Evolutionary conservation across 2,329 filamentous ascomycete genomes (phyloP).

Genomic region (Aureobasidium sp.): DNA sequence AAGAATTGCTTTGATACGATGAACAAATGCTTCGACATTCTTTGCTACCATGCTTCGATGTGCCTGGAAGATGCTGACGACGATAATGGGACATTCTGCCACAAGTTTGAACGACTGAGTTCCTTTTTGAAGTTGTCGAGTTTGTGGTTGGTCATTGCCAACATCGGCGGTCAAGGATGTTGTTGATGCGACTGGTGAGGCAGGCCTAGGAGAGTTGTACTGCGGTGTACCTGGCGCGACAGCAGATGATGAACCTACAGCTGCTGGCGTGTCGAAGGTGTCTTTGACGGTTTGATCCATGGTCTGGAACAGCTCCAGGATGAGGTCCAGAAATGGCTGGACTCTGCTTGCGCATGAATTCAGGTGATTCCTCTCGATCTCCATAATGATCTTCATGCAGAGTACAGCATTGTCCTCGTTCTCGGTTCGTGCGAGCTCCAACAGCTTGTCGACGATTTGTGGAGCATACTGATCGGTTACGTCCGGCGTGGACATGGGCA

Average conservation of each 20-base stretch:
- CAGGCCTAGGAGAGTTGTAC: slow-evolving; percentile 79
- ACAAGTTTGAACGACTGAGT: slow-evolving; percentile 99
- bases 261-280: slow-evolving; percentile 73
- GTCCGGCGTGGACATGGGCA: slow-evolving; percentile 69
- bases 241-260: slow-evolving; percentile 38
- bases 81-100: slow-evolving; percentile 95
- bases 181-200: slow-evolving; percentile 77
- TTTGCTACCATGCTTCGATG: slow-evolving; percentile 71
- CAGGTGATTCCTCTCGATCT: slow-evolving; percentile 87
- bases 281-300: slow-evolving; percentile 94
- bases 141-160: slow-evolving; percentile 73
- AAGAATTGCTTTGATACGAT: slow-evolving; percentile 85
- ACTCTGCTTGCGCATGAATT: slow-evolving; percentile 71
- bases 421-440: slow-evolving; percentile 80
- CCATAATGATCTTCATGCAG: slow-evolving; percentile 96
- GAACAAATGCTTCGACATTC: slow-evolving; percentile 89
- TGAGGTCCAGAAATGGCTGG: slow-evolving; percentile 82
- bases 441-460: slow-evolving; percentile 83
- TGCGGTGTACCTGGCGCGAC: slow-evolving; percentile 61
- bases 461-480: slow-evolving; percentile 81
- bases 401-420: slow-evolving; percentile 99
- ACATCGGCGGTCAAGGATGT: slow-evolving; percentile 56
- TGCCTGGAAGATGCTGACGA: slow-evolving; percentile 95
- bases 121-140: slow-evolving; percentile 74
- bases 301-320: slow-evolving; percentile 90